Base-by-base conservation (phyloP, 306 rosid genomes). In the Datisca glomerata region DNA sequence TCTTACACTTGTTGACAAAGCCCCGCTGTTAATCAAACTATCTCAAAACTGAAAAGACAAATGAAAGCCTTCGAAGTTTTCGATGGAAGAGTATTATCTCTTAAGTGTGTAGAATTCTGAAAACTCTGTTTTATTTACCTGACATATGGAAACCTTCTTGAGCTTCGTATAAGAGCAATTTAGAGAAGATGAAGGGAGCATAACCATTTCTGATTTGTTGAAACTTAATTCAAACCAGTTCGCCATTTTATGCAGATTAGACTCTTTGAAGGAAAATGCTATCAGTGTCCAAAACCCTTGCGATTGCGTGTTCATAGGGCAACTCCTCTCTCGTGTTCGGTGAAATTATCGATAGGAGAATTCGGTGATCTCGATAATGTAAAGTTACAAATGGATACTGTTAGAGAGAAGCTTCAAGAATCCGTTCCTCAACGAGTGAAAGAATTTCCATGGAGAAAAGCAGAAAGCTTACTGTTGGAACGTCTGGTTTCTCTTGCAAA, bases 371-470 rank as follows among this genome's bases (percentile, higher is more conserved):
- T 67, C 5, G 34, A 56, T 12, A 36, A 46, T n/a, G 28, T 20
- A 24, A 55, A 18, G 19, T 39, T 31, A 45, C 33, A 51, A 32
- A 32, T 65, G 18, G 37, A 5, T 23, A 18, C 19, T 8, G 43
- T 32, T 28, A 68, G 56, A 55, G 66, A 56, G 57, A 65, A 60
- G 69, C 21, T 68, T 28, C 38, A 39, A 55, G 65, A 68, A 45
- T 49, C 47, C 31, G 41, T 65, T 3, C 76, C 76, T 3, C 59
- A 35, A n/a, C 12, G 76, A 0, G 61, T 69, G 25, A 56, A 73
- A 38, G 65, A 39, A 21, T 29, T 68, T 23, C 69, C 65, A 22
- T 64, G 76, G 72, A 49, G 60, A 41, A 62, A 56, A 39, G 80
- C 73, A n/a, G 59, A 38, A 29, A 55, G 43, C 38, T 19, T 29